Evolutionary conservation across 148 eudicot species (phyloP).

Genomic region (Camellia granthamiana): DNA sequence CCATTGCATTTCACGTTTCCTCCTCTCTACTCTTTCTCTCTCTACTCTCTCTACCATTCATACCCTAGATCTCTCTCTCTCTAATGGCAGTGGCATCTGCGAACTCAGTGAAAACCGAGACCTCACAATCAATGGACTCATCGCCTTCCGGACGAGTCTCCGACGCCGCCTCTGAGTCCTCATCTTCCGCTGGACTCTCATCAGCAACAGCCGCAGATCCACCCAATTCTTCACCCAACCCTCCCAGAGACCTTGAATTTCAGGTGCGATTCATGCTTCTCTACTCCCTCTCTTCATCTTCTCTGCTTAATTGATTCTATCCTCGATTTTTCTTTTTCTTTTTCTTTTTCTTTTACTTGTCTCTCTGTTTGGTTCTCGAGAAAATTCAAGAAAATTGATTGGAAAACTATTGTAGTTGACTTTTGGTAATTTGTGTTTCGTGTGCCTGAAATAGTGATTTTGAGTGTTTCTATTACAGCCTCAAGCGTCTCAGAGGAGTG

Average conservation of each 20-base stretch:
- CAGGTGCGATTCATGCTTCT: slow-evolving; percentile 21
- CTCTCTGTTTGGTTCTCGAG: slow-evolving; percentile 6
- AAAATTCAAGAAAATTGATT: not conserved
- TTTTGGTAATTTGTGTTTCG: not conserved
- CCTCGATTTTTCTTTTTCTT: not conserved
- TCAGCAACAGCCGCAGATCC: slow-evolving; percentile 14
- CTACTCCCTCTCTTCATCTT: not conserved
- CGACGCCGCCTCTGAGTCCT: slow-evolving; percentile 24
- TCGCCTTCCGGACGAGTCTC: slow-evolving; percentile 21
- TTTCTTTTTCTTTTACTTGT: not conserved
- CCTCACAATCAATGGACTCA: slow-evolving; percentile 28
- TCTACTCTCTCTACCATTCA: not conserved
- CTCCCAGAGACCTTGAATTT: slow-evolving; percentile 26
- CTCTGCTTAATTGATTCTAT: not conserved
- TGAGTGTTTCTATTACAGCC: slow-evolving; percentile 22
- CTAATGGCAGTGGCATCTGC: slow-evolving; percentile 28
- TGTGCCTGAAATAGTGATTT: slow-evolving; percentile 4
- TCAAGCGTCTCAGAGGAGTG: slow-evolving; percentile 48
- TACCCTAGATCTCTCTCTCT: not conserved
- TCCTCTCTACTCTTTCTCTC: not conserved
- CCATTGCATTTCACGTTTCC: not conserved
- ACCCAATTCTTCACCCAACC: slow-evolving; percentile 20
- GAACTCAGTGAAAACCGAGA: slow-evolving; percentile 15
- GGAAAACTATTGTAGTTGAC: no score
- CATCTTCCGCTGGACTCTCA: slow-evolving; percentile 1